Evolutionary conservation across 352 stramenopile genomes (phyloP).

Genomic region (Phytophthora pseudosyringae): DNA sequence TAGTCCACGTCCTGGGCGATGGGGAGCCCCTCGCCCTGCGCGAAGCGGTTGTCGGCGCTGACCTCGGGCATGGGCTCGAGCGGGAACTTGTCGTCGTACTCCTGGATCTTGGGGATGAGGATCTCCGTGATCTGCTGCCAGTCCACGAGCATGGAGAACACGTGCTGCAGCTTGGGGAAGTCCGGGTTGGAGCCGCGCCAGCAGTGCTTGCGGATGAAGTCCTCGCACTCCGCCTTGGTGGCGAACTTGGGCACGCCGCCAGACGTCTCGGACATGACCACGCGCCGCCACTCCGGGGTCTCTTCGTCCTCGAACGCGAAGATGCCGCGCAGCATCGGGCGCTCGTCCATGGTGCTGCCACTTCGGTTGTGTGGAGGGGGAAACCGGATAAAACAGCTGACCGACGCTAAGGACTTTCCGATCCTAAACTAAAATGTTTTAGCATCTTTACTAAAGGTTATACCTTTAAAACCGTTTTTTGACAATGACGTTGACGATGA

Average conservation of each 20-base stretch:
- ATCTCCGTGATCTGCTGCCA: conserved; percentile 85
- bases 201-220: conserved; percentile 90
- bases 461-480: no score
- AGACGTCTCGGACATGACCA: conserved; percentile 68
- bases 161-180: conserved; percentile 91
- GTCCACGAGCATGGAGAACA: conserved; percentile 92
- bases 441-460: no score
- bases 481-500: no score
- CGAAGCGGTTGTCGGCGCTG: conserved; percentile 67
- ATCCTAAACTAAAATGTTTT: no score
- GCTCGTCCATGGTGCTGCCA: conserved; percentile 46
- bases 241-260: conserved; percentile 88
- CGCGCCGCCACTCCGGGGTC: conserved; percentile 76
- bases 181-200: conserved; percentile 90
- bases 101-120: conserved; percentile 78
- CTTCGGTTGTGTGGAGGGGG: neutral
- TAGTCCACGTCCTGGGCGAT: conserved; percentile 70
- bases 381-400: neutral
- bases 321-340: conserved; percentile 79
- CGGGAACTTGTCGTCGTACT: conserved; percentile 77
- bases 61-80: conserved; percentile 42
- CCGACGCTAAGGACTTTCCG: no score
- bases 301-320: conserved; percentile 90
- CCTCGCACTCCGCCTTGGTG: conserved; percentile 88
- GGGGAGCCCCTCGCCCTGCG: conserved; percentile 53